Conservation (phyloP, 2,329 filamentous ascomycete genomes). For the Didymella arachidicola region DNA sequence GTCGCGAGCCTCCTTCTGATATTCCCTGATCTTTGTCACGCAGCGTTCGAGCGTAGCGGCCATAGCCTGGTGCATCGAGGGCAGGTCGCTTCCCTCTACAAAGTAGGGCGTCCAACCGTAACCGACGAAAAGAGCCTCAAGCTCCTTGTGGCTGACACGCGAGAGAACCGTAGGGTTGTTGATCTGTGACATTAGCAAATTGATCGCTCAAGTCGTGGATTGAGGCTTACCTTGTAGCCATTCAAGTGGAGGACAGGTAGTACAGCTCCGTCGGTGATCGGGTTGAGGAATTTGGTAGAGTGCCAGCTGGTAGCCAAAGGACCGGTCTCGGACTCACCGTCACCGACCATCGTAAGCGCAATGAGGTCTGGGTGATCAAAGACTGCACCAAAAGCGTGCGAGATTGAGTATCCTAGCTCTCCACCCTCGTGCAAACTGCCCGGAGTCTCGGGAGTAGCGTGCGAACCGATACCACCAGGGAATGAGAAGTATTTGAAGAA, state of each 20-base stretch:
- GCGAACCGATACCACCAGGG: conserved; percentile 78
- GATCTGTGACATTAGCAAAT: conserved; percentile 29
- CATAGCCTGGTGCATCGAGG: conserved; percentile 84
- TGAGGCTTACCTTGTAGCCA: conserved; percentile 75
- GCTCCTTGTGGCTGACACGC: conserved; percentile 76
- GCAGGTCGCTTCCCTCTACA: conserved; percentile 76
- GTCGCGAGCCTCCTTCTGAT: conserved; percentile 75
- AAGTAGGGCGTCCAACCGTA: conserved; percentile 84
- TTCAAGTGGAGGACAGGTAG: conserved; percentile 81
- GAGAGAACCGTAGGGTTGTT: conserved; percentile 67
- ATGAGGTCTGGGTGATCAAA: conserved; percentile 79
- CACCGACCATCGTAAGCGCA: conserved; percentile 78
- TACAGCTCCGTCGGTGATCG: conserved; percentile 78
- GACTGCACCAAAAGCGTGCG: conserved; percentile 78
- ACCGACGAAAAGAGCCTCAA: conserved; percentile 72
- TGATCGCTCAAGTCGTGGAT: not conserved
- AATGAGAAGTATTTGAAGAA: conserved; percentile 89
- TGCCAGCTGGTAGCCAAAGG: conserved; percentile 83
- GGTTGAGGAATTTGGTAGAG: conserved; percentile 82
- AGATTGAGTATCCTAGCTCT: conserved; percentile 82
- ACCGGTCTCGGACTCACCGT: conserved; percentile 82
- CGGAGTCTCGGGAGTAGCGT: conserved; percentile 80
- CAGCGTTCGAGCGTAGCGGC: conserved; percentile 77
- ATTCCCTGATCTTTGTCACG: conserved; percentile 71
- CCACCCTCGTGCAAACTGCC: conserved; percentile 81